Conservation (phyloP, 2,329 filamentous ascomycete genomes). For the Alternaria angustiovoidea region DNA sequence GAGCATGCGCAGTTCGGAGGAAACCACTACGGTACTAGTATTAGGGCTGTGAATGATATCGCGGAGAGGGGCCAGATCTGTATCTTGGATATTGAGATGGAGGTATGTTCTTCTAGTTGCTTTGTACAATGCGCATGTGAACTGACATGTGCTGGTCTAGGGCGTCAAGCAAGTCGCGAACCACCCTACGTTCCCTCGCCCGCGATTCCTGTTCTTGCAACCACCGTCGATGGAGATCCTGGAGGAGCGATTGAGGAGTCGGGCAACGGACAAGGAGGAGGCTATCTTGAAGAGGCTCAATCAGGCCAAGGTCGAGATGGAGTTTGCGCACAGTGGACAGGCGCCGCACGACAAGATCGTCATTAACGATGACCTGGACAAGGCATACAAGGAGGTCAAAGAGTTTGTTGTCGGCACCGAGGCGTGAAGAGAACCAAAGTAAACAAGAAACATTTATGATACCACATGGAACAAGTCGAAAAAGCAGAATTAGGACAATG, state of each 20-base stretch:
- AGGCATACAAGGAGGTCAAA: conserved; percentile 59
- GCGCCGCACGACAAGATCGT: conserved; percentile 62
- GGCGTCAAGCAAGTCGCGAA: conserved; percentile 93
- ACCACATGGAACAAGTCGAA: conserved; percentile 9
- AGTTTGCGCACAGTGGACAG: conserved; percentile 49
- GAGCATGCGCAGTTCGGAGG: conserved; percentile 87
- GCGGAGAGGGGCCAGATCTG: conserved; percentile 75
- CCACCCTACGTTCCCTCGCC: conserved; percentile 68
- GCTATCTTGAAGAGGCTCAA: conserved; percentile 58
- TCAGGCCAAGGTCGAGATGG: conserved; percentile 57
- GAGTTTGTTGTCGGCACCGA: conserved; percentile 58
- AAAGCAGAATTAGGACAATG: not conserved
- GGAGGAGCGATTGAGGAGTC: conserved; percentile 64
- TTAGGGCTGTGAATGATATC: conserved; percentile 79
- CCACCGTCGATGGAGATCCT: conserved; percentile 79
- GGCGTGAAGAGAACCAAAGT: conserved; percentile 21
- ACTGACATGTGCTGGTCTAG: conserved; percentile 44
- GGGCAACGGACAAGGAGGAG: conserved; percentile 57
- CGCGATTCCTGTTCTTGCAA: conserved; percentile 84
- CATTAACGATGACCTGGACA: conserved; percentile 61
- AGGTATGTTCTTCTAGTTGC: conserved; percentile 60
- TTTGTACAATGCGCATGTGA: not conserved
- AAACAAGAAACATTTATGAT: conserved; percentile 5
- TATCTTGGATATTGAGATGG: conserved; percentile 96
- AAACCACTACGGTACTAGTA: conserved; percentile 87